Percentiles rank a stretch among this genome's conserved stretches.
Conservation (phyloP, 345 rosid genomes). For the Camelina laxa region DNA sequence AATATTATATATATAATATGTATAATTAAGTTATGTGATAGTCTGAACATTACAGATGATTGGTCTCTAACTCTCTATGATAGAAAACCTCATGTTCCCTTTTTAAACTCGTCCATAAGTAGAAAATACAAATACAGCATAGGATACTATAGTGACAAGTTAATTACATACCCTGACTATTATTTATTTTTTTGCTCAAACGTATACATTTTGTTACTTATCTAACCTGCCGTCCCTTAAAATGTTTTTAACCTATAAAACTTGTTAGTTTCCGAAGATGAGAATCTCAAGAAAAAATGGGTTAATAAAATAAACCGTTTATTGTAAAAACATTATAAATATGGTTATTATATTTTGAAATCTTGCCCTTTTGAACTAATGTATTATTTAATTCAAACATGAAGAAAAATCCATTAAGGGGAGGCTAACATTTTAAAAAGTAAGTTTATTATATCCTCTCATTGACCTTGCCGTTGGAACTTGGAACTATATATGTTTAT, state of each 20-base stretch:
- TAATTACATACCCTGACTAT: not conserved
- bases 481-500: not conserved
- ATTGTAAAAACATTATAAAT: not conserved
- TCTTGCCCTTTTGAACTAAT: slow-evolving; percentile 2
- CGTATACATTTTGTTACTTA: not conserved
- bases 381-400: not conserved
- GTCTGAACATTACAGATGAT: slow-evolving; percentile 6
- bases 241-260: slow-evolving; percentile 1
- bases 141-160: not conserved
- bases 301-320: not conserved
- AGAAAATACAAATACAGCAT: not conserved
- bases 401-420: slow-evolving; percentile 2
- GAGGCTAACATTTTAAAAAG: not conserved
- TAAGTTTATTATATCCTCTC: not conserved
- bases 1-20: not conserved
- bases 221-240: slow-evolving; percentile 10
- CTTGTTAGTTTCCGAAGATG: slow-evolving; percentile 9
- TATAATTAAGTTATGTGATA: not conserved
- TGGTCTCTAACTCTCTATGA: not conserved
- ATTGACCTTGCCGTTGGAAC: slow-evolving; percentile 15
- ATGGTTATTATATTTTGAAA: slow-evolving; percentile 11
- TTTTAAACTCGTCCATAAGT: not conserved
- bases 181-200: not conserved
- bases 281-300: not conserved
- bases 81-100: not conserved